These are phyloP conservation scores for Pleurotus salmoneostramineus DNA, from an alignment of 768 basidiomycete genomes.

Conservation along the genomic window DNA sequence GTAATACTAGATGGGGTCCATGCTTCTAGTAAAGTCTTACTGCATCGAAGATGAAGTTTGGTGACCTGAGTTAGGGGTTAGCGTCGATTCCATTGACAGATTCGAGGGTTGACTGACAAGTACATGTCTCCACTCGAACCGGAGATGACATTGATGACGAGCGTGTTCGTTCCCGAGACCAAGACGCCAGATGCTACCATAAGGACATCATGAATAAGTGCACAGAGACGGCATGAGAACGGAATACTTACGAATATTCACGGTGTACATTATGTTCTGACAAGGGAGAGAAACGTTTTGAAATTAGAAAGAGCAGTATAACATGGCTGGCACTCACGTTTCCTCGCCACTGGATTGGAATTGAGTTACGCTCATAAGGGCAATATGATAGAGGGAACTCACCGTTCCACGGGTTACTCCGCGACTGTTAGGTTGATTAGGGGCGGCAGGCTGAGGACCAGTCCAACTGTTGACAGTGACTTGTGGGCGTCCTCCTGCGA, in stretches of 20 bases:
- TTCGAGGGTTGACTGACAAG: conserved; percentile 20
- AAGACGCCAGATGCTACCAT: conserved; percentile 24
- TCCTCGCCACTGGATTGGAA: conserved; percentile 21
- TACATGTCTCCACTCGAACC: conserved; percentile 27
- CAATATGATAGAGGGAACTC: not conserved
- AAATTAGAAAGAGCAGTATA: not conserved
- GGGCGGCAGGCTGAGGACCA: conserved; percentile 24
- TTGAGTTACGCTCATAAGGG: not conserved
- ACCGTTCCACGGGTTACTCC: conserved; percentile 30
- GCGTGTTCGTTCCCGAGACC: conserved; percentile 23
- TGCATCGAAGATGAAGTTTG: not conserved
- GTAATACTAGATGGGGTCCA: not conserved
- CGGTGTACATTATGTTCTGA: conserved; percentile 30
- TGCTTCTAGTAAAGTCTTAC: not conserved
- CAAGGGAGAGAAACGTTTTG: not conserved
- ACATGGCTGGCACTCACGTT: conserved; percentile 20
- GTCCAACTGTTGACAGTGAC: conserved; percentile 26
- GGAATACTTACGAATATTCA: conserved; percentile 27
- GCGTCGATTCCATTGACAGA: not conserved
- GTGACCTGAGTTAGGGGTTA: not conserved
- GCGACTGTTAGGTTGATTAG: conserved; percentile 24
- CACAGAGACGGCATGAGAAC: not conserved
- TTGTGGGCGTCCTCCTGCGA: conserved; percentile 32
- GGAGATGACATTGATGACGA: conserved; percentile 29
- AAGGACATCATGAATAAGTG: not conserved